Evolutionary conservation across 2,329 filamentous ascomycete species (phyloP).

Genomic region (Neofusicoccum ribis): DNA sequence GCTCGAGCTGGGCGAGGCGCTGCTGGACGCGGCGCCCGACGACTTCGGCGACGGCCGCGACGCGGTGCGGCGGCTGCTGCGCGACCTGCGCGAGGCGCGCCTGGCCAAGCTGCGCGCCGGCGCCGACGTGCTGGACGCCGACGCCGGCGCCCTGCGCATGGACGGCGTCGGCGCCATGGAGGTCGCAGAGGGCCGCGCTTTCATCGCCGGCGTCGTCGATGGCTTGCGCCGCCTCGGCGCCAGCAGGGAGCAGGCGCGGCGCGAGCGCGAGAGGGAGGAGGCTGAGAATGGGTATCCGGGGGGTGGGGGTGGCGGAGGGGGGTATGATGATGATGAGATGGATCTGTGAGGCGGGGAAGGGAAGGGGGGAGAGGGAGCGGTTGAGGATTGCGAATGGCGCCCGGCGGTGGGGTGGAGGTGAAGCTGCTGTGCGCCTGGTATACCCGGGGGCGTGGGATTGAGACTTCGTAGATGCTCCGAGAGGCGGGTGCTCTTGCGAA

Average conservation of each 20-base stretch:
- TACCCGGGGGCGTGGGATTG: no score
- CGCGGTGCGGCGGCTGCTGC: slow-evolving; percentile 70
- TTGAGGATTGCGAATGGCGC: no score
- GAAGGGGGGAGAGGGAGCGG: background rate
- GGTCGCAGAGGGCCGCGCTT: slow-evolving; percentile 79
- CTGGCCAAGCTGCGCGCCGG: slow-evolving; percentile 84
- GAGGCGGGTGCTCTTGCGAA: no score
- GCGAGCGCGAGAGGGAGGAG: slow-evolving; percentile 74
- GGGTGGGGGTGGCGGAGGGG: background rate
- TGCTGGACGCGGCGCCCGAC: slow-evolving; percentile 81
- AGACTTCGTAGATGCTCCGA: no score
- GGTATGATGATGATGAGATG: slow-evolving; percentile 61
- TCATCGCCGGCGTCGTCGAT: slow-evolving; percentile 84
- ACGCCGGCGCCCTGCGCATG: slow-evolving; percentile 65
- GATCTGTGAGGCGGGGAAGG: slow-evolving; percentile 34
- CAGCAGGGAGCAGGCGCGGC: slow-evolving; percentile 72
- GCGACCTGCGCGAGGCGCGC: slow-evolving; percentile 83
- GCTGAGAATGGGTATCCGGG: slow-evolving; percentile 52
- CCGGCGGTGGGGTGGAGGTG: no score
- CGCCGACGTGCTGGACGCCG: slow-evolving; percentile 69
- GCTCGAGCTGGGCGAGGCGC: slow-evolving; percentile 84
- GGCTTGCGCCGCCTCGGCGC: slow-evolving; percentile 78
- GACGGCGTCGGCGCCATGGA: slow-evolving; percentile 92
- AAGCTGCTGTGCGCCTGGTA: no score
- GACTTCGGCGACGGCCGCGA: slow-evolving; percentile 70